Evolutionary conservation across 2,329 filamentous ascomycete genomes (phyloP).

Genomic region (Verticillium zaregamsianum): DNA sequence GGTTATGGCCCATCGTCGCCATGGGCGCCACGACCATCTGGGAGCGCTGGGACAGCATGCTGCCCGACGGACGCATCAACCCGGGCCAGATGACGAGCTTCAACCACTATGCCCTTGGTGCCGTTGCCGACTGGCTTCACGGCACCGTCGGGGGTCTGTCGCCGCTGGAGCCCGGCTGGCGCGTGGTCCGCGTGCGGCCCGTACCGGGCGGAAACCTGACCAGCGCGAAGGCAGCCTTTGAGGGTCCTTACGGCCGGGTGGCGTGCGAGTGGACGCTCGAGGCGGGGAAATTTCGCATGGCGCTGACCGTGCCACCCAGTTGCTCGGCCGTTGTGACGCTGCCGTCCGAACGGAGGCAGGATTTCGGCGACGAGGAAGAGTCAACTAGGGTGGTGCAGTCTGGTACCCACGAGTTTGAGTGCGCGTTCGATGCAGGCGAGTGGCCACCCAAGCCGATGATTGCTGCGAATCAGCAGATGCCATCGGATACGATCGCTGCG

Average conservation of each 20-base stretch:
- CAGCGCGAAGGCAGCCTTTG: background rate
- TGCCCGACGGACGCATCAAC: constrained; percentile 31
- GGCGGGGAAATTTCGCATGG: background rate
- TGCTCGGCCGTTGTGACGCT: background rate
- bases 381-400: background rate
- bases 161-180: constrained; percentile 18
- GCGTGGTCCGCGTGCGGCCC: background rate
- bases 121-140: constrained; percentile 40
- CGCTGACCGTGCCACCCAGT: background rate
- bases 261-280: background rate
- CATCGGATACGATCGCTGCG: background rate
- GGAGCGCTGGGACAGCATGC: constrained; percentile 37
- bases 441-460: background rate
- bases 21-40: constrained; percentile 37
- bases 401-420: background rate
- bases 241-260: background rate
- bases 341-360: background rate
- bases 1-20: constrained; percentile 32
- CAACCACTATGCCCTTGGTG: constrained; percentile 36
- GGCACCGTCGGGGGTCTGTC: constrained; percentile 33
- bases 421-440: background rate
- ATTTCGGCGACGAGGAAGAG: background rate
- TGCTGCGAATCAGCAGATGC: constrained; percentile 5
- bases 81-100: constrained; percentile 35
- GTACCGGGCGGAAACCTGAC: background rate